Evolutionary conservation across 116 monocot species (phyloP), one percentile per base, ranked within the genome.

Genomic region (Zostera marina): DNA sequence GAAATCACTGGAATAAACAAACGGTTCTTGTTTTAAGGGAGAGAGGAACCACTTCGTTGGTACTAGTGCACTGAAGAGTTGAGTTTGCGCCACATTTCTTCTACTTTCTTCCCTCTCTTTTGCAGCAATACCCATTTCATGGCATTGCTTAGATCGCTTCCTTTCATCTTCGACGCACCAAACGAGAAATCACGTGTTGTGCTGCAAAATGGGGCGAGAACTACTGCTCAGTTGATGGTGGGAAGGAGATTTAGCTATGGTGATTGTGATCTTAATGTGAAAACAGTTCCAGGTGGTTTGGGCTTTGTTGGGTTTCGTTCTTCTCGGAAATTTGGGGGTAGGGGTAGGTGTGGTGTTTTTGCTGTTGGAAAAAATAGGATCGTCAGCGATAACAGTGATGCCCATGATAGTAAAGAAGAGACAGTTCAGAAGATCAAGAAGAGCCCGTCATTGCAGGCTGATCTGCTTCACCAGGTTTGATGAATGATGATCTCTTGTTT

Each of bases 361-460:
- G 60, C 68, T 22, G 7, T 47, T 16, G 54, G 45, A 11, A 38
- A 24, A 22, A 55, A 44, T 32, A 38, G 20, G 32, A 0, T 19
- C 16, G 51, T 40, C 45, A 9, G 24, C 10, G 51, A 23, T 13
- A 24, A 19, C 19, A 21, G 39, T 39, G 19, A n/a, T 42, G 66
- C 52, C 13, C 42, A 22, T 8, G 60, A 54, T 44, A 32, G 47
- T 21, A 9, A 10, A 12, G 68, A 80, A 41, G 70, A 65, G 15
- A 56, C 77, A 42, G 66, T 81, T 45, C 65, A 70, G 48, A 75
- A 71, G 63, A 78, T 75, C 57, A 80, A 70, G 66, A 70, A 80
- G 68, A 75, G 68, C 21, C 57, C 69, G 14, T 65, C 63, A 52
- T 62, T 66, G 63, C 84, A 81, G 60, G 75, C 60, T 66, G 64